Evolutionary conservation across 1,284 basidiomycete species (phyloP).

Genomic region (Apiotrichum gracile): DNA sequence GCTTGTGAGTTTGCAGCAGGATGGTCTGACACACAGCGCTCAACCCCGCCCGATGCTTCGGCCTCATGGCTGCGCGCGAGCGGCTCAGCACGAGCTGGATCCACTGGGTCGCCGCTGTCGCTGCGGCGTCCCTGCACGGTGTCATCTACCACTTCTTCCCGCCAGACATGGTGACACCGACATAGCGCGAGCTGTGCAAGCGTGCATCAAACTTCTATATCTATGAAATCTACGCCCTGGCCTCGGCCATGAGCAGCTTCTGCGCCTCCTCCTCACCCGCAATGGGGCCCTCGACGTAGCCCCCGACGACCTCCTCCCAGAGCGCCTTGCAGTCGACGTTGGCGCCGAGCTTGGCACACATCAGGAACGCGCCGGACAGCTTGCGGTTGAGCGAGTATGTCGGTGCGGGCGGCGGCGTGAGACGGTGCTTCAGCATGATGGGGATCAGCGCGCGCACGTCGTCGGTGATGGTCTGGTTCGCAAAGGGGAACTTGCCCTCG

Average conservation of each 20-base stretch:
- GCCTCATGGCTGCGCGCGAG: background rate
- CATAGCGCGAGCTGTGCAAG: background rate
- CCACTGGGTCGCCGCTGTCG: conserved; percentile 6
- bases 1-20: background rate
- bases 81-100: background rate
- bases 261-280: conserved; percentile 35
- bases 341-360: conserved; percentile 76
- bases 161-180: background rate
- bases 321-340: conserved; percentile 66
- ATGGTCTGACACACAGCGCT: background rate
- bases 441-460: conserved; percentile 64
- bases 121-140: too few relatives aligned
- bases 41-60: conserved; percentile 6
- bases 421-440: conserved; percentile 78
- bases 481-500: conserved; percentile 39
- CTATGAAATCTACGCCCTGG: background rate
- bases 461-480: conserved; percentile 45
- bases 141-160: background rate
- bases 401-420: conserved; percentile 88
- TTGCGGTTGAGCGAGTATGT: conserved; percentile 95
- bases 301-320: conserved; percentile 57
- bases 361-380: conserved; percentile 85
- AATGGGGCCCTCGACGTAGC: conserved; percentile 34
- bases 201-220: background rate
- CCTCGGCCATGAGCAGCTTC: background rate